Base-by-base conservation (phyloP, 2,329 filamentous ascomycete species). In the Polytolypa hystricis region DNA sequence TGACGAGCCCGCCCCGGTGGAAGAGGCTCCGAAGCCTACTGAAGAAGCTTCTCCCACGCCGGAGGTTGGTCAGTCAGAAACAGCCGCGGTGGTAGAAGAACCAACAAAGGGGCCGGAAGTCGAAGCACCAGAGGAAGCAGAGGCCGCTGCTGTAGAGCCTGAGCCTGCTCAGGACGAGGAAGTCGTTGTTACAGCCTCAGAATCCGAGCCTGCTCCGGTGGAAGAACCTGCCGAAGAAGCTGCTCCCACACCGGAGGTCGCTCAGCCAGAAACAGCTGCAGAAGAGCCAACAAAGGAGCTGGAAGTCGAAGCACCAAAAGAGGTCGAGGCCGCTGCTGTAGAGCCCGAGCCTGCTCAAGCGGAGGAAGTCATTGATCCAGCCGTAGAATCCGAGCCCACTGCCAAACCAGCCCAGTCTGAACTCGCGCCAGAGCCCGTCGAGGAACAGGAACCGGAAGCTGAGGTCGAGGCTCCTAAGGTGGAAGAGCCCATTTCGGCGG, bases 141-240 rank as follows among this genome's bases (percentile, higher is more conserved):
- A 42, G 19, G 21, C 34, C 9, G 12, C 39, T 25, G 27, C 31
- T 20, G 26, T 32, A n/a, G 45, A 42, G 7, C 23, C 32, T 18
- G 30, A 20, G 10, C 17, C 26, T 8, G 29, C 33, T 33, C 28
- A 30, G 9, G 3, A 11, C 1, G 4, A 17, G 10, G 30, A 21
- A 18, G n/a, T n/a, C n/a, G n/a, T n/a, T n/a, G n/a, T n/a, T n/a
- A n/a, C n/a, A n/a, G n/a, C n/a, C n/a, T n/a, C n/a, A n/a, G n/a
- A n/a, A n/a, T n/a, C n/a, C n/a, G n/a, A n/a, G n/a, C n/a, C n/a
- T n/a, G n/a, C n/a, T n/a, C n/a, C n/a, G n/a, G n/a, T n/a, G n/a
- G n/a, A n/a, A n/a, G 16, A 41, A 30, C 23, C 36, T 20, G 29
- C 40, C 15, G 39, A 39, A 37, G 33, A 18, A 30, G n/a, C 29